These are phyloP conservation scores for Neurospora sp. DNA, from an alignment of 495 filamentous ascomycete species.

Conservation along the genomic window DNA sequence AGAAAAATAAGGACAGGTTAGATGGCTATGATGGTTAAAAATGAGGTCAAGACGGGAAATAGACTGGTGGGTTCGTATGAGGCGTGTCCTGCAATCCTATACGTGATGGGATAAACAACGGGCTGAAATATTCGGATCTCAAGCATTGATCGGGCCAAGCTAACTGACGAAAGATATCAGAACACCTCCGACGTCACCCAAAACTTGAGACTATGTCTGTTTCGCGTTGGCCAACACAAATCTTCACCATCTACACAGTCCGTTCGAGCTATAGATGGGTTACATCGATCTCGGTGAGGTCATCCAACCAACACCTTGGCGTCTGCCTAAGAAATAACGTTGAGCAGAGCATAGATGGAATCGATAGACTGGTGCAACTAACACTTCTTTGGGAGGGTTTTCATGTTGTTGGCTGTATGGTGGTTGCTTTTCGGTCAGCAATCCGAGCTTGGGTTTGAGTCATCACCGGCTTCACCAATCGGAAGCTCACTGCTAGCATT, in stretches of 20 bases:
- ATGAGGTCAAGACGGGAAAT: background rate
- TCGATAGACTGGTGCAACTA: background rate
- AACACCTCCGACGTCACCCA: background rate
- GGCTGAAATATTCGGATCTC: background rate
- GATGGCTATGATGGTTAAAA: background rate
- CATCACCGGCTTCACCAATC: background rate
- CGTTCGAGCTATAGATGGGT: background rate
- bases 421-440: background rate
- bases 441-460: background rate
- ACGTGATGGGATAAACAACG: background rate
- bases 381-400: background rate
- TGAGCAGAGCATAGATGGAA: background rate
- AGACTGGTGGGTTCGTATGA: background rate
- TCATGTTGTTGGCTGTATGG: background rate
- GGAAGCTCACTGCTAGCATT: background rate
- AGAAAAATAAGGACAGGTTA: background rate
- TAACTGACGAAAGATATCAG: background rate
- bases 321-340: background rate
- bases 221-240: background rate
- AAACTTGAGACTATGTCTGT: background rate
- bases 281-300: background rate
- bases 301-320: background rate
- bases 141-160: background rate
- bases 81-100: background rate
- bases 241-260: background rate